Percentiles rank a stretch among this genome's conserved stretches.
phyloP scores from a whole-genome alignment of 179 eudicot genomes.

The Beta corolliflora region DNA sequence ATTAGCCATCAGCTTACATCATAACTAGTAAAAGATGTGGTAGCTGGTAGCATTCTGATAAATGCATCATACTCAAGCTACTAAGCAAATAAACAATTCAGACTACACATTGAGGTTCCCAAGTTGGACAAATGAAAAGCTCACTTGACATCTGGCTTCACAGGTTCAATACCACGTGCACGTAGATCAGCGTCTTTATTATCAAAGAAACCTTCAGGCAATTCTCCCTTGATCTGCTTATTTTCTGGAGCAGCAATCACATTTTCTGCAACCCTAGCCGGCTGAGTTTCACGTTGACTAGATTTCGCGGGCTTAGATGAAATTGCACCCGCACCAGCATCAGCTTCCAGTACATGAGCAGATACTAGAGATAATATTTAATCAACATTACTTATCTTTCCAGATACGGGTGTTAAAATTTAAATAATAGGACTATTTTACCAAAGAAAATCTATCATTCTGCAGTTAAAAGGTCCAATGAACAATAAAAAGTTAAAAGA shows the following conservation, averaged over 20 bases:
- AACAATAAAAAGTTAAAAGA: not conserved
- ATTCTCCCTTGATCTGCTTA: constrained; percentile 57
- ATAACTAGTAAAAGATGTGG: not conserved
- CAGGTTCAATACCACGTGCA: constrained; percentile 90
- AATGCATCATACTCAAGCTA: not conserved
- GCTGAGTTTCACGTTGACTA: constrained; percentile 30
- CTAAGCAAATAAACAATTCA: not conserved
- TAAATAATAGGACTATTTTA: not conserved
- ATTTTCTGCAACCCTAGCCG: constrained; percentile 32
- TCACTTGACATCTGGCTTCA: constrained; percentile 84
- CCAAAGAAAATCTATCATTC: not conserved
- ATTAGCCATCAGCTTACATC: constrained; percentile 13
- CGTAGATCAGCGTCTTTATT: constrained; percentile 89
- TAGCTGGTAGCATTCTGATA: not conserved
- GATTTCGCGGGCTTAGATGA: constrained; percentile 32
- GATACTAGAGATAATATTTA: constrained; percentile 37
- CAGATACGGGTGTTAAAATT: not conserved
- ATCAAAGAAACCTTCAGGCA: constrained; percentile 94
- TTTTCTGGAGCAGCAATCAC: constrained; percentile 32
- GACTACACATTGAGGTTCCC: not conserved
- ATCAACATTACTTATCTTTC: constrained; percentile 5
- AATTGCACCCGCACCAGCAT: constrained; percentile 28
- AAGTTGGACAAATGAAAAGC: constrained; percentile 29
- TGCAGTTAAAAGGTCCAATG: not conserved
- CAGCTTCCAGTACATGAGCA: constrained; percentile 34